These are phyloP conservation scores for Mycena albidolilacea DNA, from an alignment of 768 basidiomycete species.

Conservation along the genomic window DNA sequence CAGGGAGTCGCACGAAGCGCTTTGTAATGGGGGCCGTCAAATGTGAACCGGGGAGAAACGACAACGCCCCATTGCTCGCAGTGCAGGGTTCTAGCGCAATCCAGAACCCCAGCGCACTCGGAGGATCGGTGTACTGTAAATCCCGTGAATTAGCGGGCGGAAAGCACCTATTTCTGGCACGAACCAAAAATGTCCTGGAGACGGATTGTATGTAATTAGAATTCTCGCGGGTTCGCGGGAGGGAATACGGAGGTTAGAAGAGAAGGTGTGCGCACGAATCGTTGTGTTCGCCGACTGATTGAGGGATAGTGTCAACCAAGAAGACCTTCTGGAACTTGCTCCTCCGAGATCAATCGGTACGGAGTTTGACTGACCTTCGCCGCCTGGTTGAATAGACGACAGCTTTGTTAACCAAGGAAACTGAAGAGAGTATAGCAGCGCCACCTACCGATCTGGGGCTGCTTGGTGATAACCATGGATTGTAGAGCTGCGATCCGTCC, in stretches of 20 bases:
- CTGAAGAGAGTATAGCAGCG: background rate
- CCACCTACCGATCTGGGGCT: slow-evolving; percentile 81
- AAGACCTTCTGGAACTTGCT: background rate
- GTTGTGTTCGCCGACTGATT: slow-evolving; percentile 95
- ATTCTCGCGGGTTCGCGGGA: slow-evolving; percentile 2
- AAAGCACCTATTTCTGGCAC: slow-evolving; percentile 54
- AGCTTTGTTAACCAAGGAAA: slow-evolving; percentile 3
- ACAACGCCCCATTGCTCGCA: slow-evolving; percentile 84
- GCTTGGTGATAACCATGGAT: slow-evolving; percentile 97
- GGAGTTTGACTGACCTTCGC: slow-evolving; percentile 73
- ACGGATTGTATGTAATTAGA: slow-evolving; percentile 10
- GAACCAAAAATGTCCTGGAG: slow-evolving; percentile 81
- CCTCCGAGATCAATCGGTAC: slow-evolving; percentile 1
- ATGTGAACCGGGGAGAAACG: slow-evolving; percentile 94
- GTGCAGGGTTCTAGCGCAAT: slow-evolving; percentile 95
- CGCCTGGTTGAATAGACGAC: slow-evolving; percentile 45
- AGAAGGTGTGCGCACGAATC: slow-evolving; percentile 79
- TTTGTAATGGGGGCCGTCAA: slow-evolving; percentile 79
- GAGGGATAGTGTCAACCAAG: slow-evolving; percentile 16
- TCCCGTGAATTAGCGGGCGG: slow-evolving; percentile 3
- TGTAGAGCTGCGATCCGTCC: slow-evolving; percentile 74
- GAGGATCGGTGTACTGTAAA: slow-evolving; percentile 89
- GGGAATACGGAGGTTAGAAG: slow-evolving; percentile 20
- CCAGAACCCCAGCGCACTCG: slow-evolving; percentile 96
- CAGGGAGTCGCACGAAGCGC: slow-evolving; percentile 85